A percentile compares a stretch with the other conserved stretches of the same genome.
phyloP scores from a whole-genome alignment of 345 rosid species.

The Lepidium africanum region DNA sequence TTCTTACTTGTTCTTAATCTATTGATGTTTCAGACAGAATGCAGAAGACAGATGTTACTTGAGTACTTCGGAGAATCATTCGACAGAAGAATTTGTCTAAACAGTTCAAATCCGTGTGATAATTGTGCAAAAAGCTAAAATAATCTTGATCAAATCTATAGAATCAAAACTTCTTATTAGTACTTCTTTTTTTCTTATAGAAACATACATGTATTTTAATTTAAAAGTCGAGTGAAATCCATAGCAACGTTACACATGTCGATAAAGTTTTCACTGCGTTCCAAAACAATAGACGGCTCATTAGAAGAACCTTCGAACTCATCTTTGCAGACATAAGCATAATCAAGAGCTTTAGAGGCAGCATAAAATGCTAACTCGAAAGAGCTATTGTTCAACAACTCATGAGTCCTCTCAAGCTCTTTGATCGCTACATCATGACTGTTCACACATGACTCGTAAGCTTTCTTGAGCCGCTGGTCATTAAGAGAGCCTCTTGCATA shows the following conservation, averaged over 20 bases:
- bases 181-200: neutral
- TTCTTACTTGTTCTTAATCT: neutral
- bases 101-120: conserved; percentile 66
- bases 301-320: conserved; percentile 10
- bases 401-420: neutral
- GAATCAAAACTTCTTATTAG: neutral
- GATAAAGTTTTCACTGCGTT: neutral
- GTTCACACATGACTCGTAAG: conserved; percentile 4
- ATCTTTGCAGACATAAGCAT: conserved; percentile 7
- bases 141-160: neutral
- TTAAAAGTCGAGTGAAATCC: neutral
- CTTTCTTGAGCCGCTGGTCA: neutral
- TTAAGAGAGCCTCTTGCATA: neutral
- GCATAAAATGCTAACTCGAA: neutral
- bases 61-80: conserved; percentile 75
- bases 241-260: neutral
- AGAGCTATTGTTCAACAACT: neutral
- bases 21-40: conserved; percentile 47
- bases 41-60: conserved; percentile 67
- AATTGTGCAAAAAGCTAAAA: conserved; percentile 47
- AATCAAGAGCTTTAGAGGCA: neutral
- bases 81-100: conserved; percentile 51
- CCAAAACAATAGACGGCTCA: neutral
- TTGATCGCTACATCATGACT: neutral
- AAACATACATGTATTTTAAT: neutral